Percentiles rank a stretch among this genome's conserved stretches.
phyloP scores from a whole-genome alignment of 768 basidiomycete species.

The Suillus occidentalis region DNA sequence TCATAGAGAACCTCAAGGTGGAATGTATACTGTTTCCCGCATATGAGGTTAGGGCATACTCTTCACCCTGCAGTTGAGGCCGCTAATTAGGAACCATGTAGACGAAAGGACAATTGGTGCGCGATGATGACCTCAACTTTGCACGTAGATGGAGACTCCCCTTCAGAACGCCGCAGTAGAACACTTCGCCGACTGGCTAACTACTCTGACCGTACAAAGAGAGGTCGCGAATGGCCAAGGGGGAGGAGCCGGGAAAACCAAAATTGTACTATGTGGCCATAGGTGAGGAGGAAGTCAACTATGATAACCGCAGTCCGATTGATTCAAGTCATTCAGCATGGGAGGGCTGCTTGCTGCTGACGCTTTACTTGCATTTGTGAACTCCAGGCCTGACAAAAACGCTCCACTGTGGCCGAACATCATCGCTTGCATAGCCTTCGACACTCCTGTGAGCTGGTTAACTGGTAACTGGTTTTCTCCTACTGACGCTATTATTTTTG shows the following conservation, averaged over 20 bases:
- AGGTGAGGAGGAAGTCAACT: slow-evolving; percentile 46
- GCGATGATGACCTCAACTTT: slow-evolving; percentile 24
- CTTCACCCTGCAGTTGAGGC: background rate
- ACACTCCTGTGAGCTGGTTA: slow-evolving; percentile 77
- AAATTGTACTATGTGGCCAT: slow-evolving; percentile 87
- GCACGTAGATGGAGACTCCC: slow-evolving; percentile 6
- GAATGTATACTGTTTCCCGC: slow-evolving; percentile 86
- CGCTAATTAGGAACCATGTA: slow-evolving; percentile 26
- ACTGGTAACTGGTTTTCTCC: background rate
- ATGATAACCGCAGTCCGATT: background rate
- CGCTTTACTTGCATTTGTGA: slow-evolving; percentile 69
- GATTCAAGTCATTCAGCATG: slow-evolving; percentile 59
- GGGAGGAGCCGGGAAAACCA: slow-evolving; percentile 70
- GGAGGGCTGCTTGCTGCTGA: slow-evolving; percentile 90
- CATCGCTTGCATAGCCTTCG: slow-evolving; percentile 81
- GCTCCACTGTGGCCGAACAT: slow-evolving; percentile 88
- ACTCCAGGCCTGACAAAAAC: slow-evolving; percentile 59
- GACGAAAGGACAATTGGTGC: slow-evolving; percentile 90
- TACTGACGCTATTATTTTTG: slow-evolving; percentile 3
- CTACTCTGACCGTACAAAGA: slow-evolving; percentile 80
- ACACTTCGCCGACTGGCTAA: slow-evolving; percentile 90
- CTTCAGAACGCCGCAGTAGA: slow-evolving; percentile 75
- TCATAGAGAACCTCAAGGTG: slow-evolving; percentile 52
- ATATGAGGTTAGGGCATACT: slow-evolving; percentile 62
- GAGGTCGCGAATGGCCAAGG: slow-evolving; percentile 77